Evolutionary conservation across 768 basidiomycete species (phyloP).

Genomic region (Tulasnella sp.): DNA sequence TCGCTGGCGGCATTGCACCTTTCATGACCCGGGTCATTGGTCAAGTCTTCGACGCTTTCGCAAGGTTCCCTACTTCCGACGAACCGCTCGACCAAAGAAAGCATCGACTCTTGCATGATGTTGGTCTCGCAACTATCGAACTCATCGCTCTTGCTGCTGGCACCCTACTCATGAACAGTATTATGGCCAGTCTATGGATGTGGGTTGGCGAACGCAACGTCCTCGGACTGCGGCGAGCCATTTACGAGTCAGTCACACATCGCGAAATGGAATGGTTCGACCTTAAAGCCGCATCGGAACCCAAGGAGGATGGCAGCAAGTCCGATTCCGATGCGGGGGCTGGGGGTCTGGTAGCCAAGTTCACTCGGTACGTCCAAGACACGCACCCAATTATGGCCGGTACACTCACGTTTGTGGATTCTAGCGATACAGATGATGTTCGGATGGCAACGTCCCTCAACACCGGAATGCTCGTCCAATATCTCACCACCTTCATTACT

Average conservation of each 20-base stretch:
- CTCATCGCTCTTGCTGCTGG: slow-evolving; percentile 54
- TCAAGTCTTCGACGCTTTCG: slow-evolving; percentile 60
- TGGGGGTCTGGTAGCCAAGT: slow-evolving; percentile 88
- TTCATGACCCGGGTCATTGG: slow-evolving; percentile 81
- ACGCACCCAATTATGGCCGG: not conserved
- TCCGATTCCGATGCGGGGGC: slow-evolving; percentile 51
- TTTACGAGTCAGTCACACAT: slow-evolving; percentile 52
- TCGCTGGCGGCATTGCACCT: slow-evolving; percentile 60
- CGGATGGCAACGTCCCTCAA: slow-evolving; percentile 73
- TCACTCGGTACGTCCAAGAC: slow-evolving; percentile 46
- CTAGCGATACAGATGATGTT: slow-evolving; percentile 89
- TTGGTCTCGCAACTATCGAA: slow-evolving; percentile 51
- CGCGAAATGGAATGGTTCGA: slow-evolving; percentile 92
- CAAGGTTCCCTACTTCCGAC: slow-evolving; percentile 38
- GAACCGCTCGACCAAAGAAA: slow-evolving; percentile 35
- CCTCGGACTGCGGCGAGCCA: slow-evolving; percentile 47
- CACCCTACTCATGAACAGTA: slow-evolving; percentile 56
- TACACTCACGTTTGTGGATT: too few species aligned
- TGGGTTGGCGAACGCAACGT: slow-evolving; percentile 74
- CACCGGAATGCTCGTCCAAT: slow-evolving; percentile 64
- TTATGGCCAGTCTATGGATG: slow-evolving; percentile 75
- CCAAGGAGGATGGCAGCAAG: slow-evolving; percentile 29
- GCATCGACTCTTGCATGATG: slow-evolving; percentile 39
- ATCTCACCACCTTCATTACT: slow-evolving; percentile 64
- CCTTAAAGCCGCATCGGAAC: slow-evolving; percentile 43